Conservation (phyloP, 148 eudicot species). For the Vaccinium macrocarpon region DNA sequence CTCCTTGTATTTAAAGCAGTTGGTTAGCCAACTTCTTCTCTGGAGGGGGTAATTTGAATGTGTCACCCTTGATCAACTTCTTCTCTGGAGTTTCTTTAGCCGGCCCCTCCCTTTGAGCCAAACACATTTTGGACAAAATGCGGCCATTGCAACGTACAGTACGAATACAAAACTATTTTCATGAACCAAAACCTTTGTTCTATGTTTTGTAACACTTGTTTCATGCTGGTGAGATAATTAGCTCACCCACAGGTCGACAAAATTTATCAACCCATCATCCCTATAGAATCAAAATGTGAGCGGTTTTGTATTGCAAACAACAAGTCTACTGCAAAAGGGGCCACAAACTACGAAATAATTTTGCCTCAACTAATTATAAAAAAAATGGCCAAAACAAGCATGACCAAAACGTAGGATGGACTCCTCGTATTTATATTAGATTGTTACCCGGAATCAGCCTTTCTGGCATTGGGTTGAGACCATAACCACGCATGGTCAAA, state of each 20-base stretch:
- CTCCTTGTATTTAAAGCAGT: no score
- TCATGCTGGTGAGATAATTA: constrained; percentile 39
- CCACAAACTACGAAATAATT: not conserved
- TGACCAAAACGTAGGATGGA: not conserved
- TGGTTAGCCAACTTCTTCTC: no score
- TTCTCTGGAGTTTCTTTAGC: not conserved
- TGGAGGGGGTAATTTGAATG: constrained; percentile 21
- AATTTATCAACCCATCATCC: not conserved
- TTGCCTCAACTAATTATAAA: not conserved
- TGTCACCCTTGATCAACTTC: not conserved
- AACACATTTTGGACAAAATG: constrained; percentile 70
- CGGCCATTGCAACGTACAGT: constrained; percentile 48
- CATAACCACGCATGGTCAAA: not conserved
- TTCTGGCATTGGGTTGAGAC: not conserved
- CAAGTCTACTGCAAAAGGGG: not conserved
- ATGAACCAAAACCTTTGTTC: constrained; percentile 57
- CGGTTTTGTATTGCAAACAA: not conserved
- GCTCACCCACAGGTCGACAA: constrained; percentile 29
- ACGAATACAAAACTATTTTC: constrained; percentile 45
- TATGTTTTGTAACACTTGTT: constrained; percentile 47
- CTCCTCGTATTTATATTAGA: not conserved
- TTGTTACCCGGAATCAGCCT: not conserved
- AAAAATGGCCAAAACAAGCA: not conserved
- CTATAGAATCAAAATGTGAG: constrained; percentile 14
- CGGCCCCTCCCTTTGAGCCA: constrained; percentile 13